phyloP scores from a whole-genome alignment of 805 yeast species.

The Teunomyces pallodes region DNA sequence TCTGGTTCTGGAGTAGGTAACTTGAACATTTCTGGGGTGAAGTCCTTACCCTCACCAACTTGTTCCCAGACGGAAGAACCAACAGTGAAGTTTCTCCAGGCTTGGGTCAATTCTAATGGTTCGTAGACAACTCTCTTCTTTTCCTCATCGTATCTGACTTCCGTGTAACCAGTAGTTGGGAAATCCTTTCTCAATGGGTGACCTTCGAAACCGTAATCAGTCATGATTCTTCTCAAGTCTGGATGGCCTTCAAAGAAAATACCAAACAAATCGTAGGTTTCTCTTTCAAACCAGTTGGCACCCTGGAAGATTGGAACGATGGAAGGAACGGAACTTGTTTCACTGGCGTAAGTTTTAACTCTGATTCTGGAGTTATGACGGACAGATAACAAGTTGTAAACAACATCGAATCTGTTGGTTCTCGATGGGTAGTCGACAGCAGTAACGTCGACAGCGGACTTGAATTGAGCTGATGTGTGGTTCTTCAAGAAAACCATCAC shows the following conservation, averaged over 20 bases:
- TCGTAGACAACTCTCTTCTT: constrained; percentile 87
- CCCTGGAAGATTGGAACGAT: constrained; percentile 71
- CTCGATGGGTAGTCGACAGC: constrained; percentile 86
- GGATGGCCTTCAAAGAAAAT: constrained; percentile 88
- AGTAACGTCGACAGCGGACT: constrained; percentile 74
- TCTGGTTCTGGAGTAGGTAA: constrained; percentile 83
- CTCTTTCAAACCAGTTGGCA: constrained; percentile 89
- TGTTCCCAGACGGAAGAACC: constrained; percentile 92
- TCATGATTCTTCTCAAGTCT: constrained; percentile 83
- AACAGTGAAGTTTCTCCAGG: constrained; percentile 85
- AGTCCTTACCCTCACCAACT: constrained; percentile 82
- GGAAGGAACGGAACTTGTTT: constrained; percentile 78
- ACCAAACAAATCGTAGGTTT: constrained; percentile 84
- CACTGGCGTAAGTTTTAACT: constrained; percentile 85
- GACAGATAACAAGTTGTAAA: constrained; percentile 75
- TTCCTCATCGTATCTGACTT: constrained; percentile 86
- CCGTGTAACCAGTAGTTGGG: constrained; percentile 91
- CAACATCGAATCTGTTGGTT: constrained; percentile 82
- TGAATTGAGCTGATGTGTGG: constrained; percentile 80
- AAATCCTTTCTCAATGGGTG: constrained; percentile 89
- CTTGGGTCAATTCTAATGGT: constrained; percentile 88
- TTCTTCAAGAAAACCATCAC: constrained; percentile 65
- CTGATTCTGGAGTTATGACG: constrained; percentile 85
- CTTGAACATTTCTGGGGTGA: constrained; percentile 76
- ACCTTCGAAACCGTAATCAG: constrained; percentile 91